Evolutionary conservation across 108 stramenopile genomes (phyloP).

Genomic region (Schizochytrium sp.): DNA sequence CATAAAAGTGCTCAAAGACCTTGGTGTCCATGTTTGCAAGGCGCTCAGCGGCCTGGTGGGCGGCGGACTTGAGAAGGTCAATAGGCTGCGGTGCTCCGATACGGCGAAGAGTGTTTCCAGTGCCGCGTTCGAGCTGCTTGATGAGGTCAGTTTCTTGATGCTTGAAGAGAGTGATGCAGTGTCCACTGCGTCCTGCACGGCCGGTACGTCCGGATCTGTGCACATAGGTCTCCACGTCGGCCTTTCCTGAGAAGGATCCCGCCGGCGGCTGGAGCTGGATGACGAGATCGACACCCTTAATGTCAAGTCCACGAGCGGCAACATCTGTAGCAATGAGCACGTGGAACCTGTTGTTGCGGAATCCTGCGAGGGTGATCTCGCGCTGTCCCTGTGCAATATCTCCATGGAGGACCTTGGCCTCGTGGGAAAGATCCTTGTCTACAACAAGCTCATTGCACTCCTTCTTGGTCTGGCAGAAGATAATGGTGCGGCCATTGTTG

Average conservation of each 20-base stretch:
- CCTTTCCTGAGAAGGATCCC: conserved; percentile 86
- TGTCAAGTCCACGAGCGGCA: conserved; percentile 98
- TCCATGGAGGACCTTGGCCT: conserved; percentile 96
- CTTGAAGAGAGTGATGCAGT: conserved; percentile 91
- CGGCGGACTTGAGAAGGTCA: conserved; percentile 72
- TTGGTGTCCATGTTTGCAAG: conserved; percentile 67
- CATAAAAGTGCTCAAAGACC: conserved; percentile 64
- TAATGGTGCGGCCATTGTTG: conserved; percentile 95
- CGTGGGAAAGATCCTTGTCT: conserved; percentile 86
- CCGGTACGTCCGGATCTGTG: conserved; percentile 98
- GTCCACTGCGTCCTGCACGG: conserved; percentile 94
- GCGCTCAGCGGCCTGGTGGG: conserved; percentile 67
- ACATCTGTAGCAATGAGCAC: conserved; percentile 99
- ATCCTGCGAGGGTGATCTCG: conserved; percentile 93
- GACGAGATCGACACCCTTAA: conserved; percentile 95
- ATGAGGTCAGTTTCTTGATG: conserved; percentile 83
- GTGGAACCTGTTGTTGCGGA: conserved; percentile 91
- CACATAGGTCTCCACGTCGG: conserved; percentile 87
- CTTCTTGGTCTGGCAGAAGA: conserved; percentile 95
- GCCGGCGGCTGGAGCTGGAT: conserved; percentile 93
- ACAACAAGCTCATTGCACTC: conserved; percentile 91
- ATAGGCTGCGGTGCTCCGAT: conserved; percentile 69
- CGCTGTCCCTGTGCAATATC: conserved; percentile 98
- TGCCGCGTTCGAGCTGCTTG: conserved; percentile 89
- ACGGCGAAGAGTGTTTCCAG: conserved; percentile 83